Percentiles rank a stretch among this genome's conserved stretches.
Conservation (phyloP, 179 eudicot genomes). For the Drosera spatulata region DNA sequence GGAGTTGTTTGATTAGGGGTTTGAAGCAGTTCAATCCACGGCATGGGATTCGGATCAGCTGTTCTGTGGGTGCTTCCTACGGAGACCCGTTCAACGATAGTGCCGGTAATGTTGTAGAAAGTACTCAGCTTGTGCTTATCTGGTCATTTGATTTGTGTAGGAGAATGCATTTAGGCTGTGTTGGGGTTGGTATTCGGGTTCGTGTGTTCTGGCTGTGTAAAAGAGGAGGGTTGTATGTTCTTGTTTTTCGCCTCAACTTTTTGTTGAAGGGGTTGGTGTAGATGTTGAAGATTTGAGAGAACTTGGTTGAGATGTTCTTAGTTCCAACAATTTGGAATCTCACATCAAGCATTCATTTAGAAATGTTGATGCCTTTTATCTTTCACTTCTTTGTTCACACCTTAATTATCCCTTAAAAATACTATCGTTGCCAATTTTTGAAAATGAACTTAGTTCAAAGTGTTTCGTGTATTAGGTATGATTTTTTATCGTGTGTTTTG, state of each 20-base stretch:
- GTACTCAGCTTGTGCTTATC: not conserved
- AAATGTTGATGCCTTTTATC: too few relatives aligned
- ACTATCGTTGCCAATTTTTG: not conserved
- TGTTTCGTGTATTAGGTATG: not conserved
- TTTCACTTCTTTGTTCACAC: too few relatives aligned
- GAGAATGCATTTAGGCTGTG: not conserved
- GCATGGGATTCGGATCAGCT: conserved; percentile 21
- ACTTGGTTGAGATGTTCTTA: too few relatives aligned
- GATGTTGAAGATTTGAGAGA: too few relatives aligned
- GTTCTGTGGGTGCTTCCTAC: conserved; percentile 86
- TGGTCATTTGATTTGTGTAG: not conserved
- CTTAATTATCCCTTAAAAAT: not conserved
- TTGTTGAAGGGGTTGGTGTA: too few relatives aligned
- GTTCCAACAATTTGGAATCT: too few relatives aligned
- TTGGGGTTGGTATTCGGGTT: not conserved
- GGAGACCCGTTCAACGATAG: conserved; percentile 52
- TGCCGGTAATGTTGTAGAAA: conserved; percentile 35
- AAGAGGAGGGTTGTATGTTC: too few relatives aligned
- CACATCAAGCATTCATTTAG: too few relatives aligned
- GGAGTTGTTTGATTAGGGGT: conserved; percentile 24
- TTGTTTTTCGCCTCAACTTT: too few relatives aligned
- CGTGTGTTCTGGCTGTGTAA: too few relatives aligned
- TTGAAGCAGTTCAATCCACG: conserved; percentile 15
- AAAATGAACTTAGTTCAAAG: not conserved
- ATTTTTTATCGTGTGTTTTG: not conserved